phyloP scores from a whole-genome alignment of 352 stramenopile species.

The Globisporangium acanthophoron region DNA sequence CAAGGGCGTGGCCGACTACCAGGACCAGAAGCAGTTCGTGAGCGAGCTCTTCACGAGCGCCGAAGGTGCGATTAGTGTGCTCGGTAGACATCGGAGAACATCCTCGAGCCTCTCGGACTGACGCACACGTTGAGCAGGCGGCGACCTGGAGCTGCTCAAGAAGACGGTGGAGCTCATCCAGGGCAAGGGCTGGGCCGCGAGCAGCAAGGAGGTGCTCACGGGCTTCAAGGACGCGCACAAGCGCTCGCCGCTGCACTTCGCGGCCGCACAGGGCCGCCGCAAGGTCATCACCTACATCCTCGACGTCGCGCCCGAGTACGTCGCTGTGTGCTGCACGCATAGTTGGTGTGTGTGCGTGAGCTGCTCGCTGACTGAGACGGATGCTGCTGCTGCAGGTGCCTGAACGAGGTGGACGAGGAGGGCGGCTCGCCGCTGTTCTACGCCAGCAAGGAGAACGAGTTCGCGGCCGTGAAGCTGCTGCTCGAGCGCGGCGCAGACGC shows the following conservation, averaged over 20 bases:
- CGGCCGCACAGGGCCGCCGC: slow-evolving; percentile 64
- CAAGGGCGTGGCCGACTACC: slow-evolving; percentile 58
- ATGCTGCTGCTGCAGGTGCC: slow-evolving; percentile 9
- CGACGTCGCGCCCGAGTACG: slow-evolving; percentile 43
- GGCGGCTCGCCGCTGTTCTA: slow-evolving; percentile 66
- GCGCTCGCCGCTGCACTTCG: slow-evolving; percentile 76
- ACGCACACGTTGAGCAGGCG: slow-evolving; percentile 31
- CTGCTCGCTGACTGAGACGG: not conserved
- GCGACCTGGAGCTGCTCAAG: slow-evolving; percentile 60
- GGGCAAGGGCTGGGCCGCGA: slow-evolving; percentile 44
- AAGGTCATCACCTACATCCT: slow-evolving; percentile 74
- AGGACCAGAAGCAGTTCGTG: slow-evolving; percentile 78
- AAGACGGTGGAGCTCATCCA: slow-evolving; percentile 58
- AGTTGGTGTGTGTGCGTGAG: too few relatives aligned
- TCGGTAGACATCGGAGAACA: too few relatives aligned
- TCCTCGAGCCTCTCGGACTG: too few relatives aligned
- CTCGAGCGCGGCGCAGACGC: slow-evolving; percentile 50
- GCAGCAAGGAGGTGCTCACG: slow-evolving; percentile 50
- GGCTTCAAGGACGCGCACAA: slow-evolving; percentile 83
- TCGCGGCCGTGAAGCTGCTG: slow-evolving; percentile 55
- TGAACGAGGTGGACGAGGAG: slow-evolving; percentile 68
- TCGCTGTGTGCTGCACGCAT: not conserved
- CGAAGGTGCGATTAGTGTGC: slow-evolving; percentile 37
- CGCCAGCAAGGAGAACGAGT: slow-evolving; percentile 75
- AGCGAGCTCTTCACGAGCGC: slow-evolving; percentile 61